Evolutionary conservation across 75 land plant species (phyloP).

Genomic region (Ceratopteris richardii): DNA sequence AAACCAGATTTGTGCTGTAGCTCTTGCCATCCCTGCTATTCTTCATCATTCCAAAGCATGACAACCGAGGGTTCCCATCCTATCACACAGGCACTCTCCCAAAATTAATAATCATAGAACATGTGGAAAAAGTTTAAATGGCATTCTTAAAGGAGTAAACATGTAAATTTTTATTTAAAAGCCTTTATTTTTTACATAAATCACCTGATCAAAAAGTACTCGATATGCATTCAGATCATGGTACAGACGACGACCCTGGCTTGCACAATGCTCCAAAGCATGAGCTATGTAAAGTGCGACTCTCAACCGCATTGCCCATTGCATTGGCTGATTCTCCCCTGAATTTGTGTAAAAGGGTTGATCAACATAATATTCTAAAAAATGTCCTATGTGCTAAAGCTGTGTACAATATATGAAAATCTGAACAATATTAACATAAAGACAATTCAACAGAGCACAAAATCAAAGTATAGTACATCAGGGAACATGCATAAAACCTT

Average conservation of each 20-base stretch:
- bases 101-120: background rate
- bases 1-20: slow-evolving; percentile 78
- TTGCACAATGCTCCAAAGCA: slow-evolving; percentile 63
- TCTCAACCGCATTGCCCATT: slow-evolving; percentile 73
- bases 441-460: too few relatives aligned
- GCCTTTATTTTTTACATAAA: too few relatives aligned
- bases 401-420: too few relatives aligned
- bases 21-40: slow-evolving; percentile 80
- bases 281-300: slow-evolving; percentile 64
- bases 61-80: slow-evolving; percentile 54
- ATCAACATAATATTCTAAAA: too few relatives aligned
- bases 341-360: background rate
- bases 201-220: slow-evolving; percentile 64
- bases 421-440: too few relatives aligned
- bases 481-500: too few relatives aligned
- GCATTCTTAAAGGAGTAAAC: background rate
- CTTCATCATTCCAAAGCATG: slow-evolving; percentile 65
- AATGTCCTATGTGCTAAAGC: too few relatives aligned
- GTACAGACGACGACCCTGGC: slow-evolving; percentile 50
- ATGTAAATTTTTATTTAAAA: too few relatives aligned
- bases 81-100: slow-evolving; percentile 9
- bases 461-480: too few relatives aligned
- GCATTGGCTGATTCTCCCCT: slow-evolving; percentile 81
- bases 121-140: background rate
- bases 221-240: slow-evolving; percentile 72